Evolutionary conservation across 2,329 filamentous ascomycete species (phyloP), one percentile per base, ranked within the genome.

Genomic region (Colletotrichum sp.): DNA sequence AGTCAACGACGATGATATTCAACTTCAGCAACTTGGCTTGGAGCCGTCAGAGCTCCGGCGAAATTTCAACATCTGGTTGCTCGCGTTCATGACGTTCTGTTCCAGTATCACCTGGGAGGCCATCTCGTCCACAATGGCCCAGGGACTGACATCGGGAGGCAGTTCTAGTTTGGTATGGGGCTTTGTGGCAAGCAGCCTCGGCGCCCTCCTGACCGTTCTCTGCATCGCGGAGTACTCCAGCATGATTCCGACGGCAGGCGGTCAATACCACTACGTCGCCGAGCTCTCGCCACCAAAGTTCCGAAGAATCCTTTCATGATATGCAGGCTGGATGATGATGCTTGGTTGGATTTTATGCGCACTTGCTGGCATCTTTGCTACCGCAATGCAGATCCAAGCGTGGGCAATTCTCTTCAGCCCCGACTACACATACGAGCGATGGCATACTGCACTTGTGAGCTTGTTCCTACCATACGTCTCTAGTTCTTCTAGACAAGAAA

Each of bases 261-360:
- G 90, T 11, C 89, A 92, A 80, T 92, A 91, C 75, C 89, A 91
- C 78, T 91, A 89, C 89, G 88, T 91, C 0, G 88, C 86, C 1
- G 86, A 89, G 76, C 85, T 91, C 69, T 87, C 86, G 4, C 86
- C 88, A 1, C 80, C 80, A 2, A 81, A 81, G 21, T 84, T 83
- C 34, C 86, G 90, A 75, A 89, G 87, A 70, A 86, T 88, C 64
- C 81, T 91, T 8, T 90, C 88, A 75, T 91, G 91, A 77, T 80
- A 87, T 7, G 78, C 78, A 74, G 84, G 86, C 66, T 89, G 87
- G 88, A 78, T 88, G 43, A 86, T 85, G 1, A 83, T 88, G n/a
- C 82, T 85, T n/a, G 86, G 83, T 11, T 89, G 86, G 87, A 85
- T 51, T 21, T 9, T 47, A 21, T 47, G 43, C 18, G 43, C 43